Conservation (phyloP, 495 filamentous ascomycete species). For the Cercophora sp. region DNA sequence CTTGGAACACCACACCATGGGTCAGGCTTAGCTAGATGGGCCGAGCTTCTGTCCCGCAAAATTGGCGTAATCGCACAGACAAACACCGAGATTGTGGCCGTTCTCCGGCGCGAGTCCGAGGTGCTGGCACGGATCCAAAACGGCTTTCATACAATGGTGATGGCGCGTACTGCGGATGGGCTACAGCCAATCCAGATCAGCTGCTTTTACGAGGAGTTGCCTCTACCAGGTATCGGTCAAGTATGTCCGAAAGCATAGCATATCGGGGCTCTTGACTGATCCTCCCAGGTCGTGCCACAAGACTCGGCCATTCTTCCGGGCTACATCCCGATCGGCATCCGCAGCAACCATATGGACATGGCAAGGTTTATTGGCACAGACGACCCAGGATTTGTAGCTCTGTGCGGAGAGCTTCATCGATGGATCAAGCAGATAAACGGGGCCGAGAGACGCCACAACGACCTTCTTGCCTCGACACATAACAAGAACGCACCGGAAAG, state of each 20-base stretch:
- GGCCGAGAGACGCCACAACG: not conserved
- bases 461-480: too few relatives aligned
- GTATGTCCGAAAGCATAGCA: not conserved
- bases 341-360: constrained; percentile 43
- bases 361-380: constrained; percentile 25
- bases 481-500: too few relatives aligned
- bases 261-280: not conserved
- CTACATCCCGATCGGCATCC: constrained; percentile 35
- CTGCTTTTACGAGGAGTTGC: constrained; percentile 31
- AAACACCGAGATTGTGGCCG: constrained; percentile 22
- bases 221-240: constrained; percentile 17
- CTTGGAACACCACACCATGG: constrained; percentile 42
- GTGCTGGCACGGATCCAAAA: constrained; percentile 37
- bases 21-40: constrained; percentile 33
- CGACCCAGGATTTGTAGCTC: constrained; percentile 17
- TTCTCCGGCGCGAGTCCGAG: constrained; percentile 20
- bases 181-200: constrained; percentile 23
- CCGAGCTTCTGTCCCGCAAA: constrained; percentile 8
- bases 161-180: constrained; percentile 15
- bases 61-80: constrained; percentile 24
- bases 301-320: constrained; percentile 37
- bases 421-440: constrained; percentile 19
- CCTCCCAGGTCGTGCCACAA: constrained; percentile 30
- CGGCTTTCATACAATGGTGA: constrained; percentile 34
- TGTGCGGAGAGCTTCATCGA: constrained; percentile 20